These are phyloP conservation scores for Verticillium albo-atrum DNA, from an alignment of 2,329 filamentous ascomycete species.

Conservation along the genomic window DNA sequence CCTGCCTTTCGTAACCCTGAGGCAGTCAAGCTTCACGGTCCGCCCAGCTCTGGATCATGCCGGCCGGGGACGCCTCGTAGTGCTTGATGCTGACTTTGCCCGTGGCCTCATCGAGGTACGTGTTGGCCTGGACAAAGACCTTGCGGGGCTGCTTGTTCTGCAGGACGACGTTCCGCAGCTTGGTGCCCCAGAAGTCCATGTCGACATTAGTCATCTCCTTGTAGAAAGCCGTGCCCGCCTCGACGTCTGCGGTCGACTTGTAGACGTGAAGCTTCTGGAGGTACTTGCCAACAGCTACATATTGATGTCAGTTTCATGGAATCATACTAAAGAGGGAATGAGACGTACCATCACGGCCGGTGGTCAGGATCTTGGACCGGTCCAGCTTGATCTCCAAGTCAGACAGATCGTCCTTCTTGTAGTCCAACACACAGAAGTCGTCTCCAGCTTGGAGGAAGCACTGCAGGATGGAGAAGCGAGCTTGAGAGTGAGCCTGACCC, in stretches of 20 bases:
- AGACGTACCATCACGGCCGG: constrained; percentile 64
- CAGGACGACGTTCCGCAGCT: constrained; percentile 71
- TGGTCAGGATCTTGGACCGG: constrained; percentile 77
- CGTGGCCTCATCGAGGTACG: constrained; percentile 61
- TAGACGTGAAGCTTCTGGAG: constrained; percentile 90
- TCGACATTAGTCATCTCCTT: constrained; percentile 79
- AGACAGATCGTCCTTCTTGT: constrained; percentile 67
- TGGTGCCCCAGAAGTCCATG: constrained; percentile 75
- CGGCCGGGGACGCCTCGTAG: constrained; percentile 76
- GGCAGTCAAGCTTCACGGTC: constrained; percentile 43
- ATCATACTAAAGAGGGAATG: background rate
- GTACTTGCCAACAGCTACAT: constrained; percentile 71
- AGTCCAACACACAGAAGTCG: constrained; percentile 79
- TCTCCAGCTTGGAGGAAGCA: constrained; percentile 83
- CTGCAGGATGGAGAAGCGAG: constrained; percentile 80
- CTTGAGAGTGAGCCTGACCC: constrained; percentile 90
- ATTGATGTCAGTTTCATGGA: background rate
- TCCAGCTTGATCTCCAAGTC: constrained; percentile 81
- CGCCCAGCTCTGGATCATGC: constrained; percentile 79
- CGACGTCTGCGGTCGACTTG: constrained; percentile 83
- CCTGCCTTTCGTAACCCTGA: background rate
- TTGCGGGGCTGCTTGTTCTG: constrained; percentile 78
- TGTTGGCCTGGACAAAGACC: constrained; percentile 94
- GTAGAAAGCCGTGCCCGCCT: constrained; percentile 74
- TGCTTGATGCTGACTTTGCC: constrained; percentile 76